Percentiles rank a stretch among this genome's conserved stretches.
These are phyloP conservation scores for Colletotrichum tropicicola DNA, from an alignment of 2,329 filamentous ascomycete genomes.

Conservation along the genomic window DNA sequence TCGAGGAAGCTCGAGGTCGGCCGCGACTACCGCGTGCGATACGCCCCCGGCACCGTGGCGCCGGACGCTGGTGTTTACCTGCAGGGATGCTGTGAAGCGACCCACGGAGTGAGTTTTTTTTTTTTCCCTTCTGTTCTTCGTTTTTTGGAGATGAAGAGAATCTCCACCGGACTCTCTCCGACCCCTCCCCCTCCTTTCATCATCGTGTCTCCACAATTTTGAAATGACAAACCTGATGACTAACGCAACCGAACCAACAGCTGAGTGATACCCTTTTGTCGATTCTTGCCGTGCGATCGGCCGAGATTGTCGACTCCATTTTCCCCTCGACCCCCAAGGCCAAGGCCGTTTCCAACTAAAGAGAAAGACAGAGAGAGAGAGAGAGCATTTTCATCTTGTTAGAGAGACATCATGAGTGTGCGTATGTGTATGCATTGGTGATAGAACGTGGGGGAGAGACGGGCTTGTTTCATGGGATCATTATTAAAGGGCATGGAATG, in stretches of 20 bases:
- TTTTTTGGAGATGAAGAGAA: not conserved
- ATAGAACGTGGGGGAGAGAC: not conserved
- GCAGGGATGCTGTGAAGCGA: constrained; percentile 92
- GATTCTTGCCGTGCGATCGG: constrained; percentile 78
- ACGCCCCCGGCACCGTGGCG: constrained; percentile 74
- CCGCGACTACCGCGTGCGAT: constrained; percentile 82
- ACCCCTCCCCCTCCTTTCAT: not conserved
- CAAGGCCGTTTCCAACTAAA: constrained; percentile 27
- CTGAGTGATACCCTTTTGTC: constrained; percentile 85
- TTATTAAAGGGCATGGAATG: not conserved
- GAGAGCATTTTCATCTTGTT: not conserved
- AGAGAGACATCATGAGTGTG: not conserved
- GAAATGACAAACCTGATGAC: constrained; percentile 10
- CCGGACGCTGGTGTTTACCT: constrained; percentile 84
- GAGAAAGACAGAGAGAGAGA: not conserved
- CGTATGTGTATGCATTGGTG: not conserved
- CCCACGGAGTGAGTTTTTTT: constrained; percentile 79
- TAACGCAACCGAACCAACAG: constrained; percentile 47
- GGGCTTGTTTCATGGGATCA: not conserved
- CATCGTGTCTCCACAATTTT: not conserved
- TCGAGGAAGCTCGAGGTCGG: constrained; percentile 69
- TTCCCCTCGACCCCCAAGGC: constrained; percentile 53
- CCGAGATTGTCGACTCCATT: constrained; percentile 80
- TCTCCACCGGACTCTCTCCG: no score
- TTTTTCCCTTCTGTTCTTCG: not conserved